These are phyloP conservation scores for Dactylellina parvicollis DNA, from an alignment of 2,329 filamentous ascomycete genomes.

Conservation along the genomic window DNA sequence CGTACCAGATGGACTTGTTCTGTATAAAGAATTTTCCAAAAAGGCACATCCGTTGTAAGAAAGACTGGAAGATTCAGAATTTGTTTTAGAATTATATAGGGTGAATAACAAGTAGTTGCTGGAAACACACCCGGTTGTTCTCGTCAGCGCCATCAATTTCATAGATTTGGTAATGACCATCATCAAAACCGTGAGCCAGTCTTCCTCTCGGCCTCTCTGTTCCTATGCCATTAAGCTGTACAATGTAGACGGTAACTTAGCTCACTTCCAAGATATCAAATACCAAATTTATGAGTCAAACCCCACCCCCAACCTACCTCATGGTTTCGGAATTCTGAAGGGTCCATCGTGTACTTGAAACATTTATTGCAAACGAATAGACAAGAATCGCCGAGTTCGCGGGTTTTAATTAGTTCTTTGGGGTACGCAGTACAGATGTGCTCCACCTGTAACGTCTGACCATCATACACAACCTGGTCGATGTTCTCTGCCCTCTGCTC, in stretches of 20 bases:
- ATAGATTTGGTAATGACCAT: slow-evolving; percentile 85
- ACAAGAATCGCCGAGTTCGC: slow-evolving; percentile 23
- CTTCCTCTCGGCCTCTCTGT: slow-evolving; percentile 61
- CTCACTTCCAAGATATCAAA: neutral
- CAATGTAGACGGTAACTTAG: neutral
- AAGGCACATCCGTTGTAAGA: slow-evolving; percentile 92
- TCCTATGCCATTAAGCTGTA: slow-evolving; percentile 49
- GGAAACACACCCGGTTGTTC: slow-evolving; percentile 71
- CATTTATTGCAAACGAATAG: slow-evolving; percentile 91
- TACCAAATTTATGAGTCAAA: slow-evolving; percentile 55
- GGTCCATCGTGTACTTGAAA: slow-evolving; percentile 84
- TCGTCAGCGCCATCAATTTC: slow-evolving; percentile 82
- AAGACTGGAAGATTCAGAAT: slow-evolving; percentile 67
- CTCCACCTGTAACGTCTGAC: slow-evolving; percentile 26
- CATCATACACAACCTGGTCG: slow-evolving; percentile 24
- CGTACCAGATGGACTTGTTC: slow-evolving; percentile 98
- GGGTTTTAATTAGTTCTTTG: slow-evolving; percentile 20
- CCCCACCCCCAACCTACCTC: slow-evolving; percentile 60
- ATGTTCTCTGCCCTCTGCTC: slow-evolving; percentile 28
- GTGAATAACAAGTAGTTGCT: neutral
- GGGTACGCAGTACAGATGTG: slow-evolving; percentile 33
- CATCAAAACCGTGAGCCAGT: slow-evolving; percentile 63
- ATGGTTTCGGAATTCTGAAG: slow-evolving; percentile 65
- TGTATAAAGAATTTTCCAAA: slow-evolving; percentile 98
- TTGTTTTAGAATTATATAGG: neutral